phyloP scores from a whole-genome alignment of 192 early-diverging fungal species.

The Backusella australiensis region DNA sequence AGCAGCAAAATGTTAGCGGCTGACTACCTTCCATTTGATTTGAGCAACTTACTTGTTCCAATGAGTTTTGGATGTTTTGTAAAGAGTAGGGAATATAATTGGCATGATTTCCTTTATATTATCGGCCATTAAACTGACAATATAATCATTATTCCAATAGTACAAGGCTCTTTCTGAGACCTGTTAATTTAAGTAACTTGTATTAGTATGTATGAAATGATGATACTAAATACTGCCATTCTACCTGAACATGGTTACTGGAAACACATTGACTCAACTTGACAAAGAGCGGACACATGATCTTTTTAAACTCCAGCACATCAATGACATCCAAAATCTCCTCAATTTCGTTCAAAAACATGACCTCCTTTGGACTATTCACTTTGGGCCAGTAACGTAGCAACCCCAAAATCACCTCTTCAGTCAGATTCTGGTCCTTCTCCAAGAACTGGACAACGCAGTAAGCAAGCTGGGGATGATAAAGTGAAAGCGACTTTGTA shows the following conservation, averaged over 20 bases:
- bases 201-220: not conserved
- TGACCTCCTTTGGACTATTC: constrained; percentile 92
- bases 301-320: constrained; percentile 74
- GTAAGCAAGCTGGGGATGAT: constrained; percentile 89
- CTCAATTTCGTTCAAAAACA: constrained; percentile 92
- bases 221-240: too few species aligned
- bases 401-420: constrained; percentile 66
- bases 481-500: constrained; percentile 79
- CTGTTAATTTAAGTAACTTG: constrained; percentile 26
- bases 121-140: constrained; percentile 83
- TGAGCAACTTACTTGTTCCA: constrained; percentile 72
- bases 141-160: constrained; percentile 93
- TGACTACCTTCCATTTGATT: too few species aligned
- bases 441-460: constrained; percentile 93
- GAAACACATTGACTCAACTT: constrained; percentile 83
- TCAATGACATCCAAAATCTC: constrained; percentile 89
- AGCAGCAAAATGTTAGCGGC: not conserved
- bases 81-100: constrained; percentile 83
- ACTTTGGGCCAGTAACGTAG: constrained; percentile 93
- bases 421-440: constrained; percentile 83
- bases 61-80: constrained; percentile 85
- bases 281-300: constrained; percentile 82
- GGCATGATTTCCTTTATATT: constrained; percentile 83
- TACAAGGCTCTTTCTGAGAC: constrained; percentile 83
- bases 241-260: constrained; percentile 85